A percentile compares a stretch with the other conserved stretches of the same genome.
These are phyloP conservation scores for Xylaria sp. DNA, from an alignment of 2,329 filamentous ascomycete genomes.

Conservation along the genomic window DNA sequence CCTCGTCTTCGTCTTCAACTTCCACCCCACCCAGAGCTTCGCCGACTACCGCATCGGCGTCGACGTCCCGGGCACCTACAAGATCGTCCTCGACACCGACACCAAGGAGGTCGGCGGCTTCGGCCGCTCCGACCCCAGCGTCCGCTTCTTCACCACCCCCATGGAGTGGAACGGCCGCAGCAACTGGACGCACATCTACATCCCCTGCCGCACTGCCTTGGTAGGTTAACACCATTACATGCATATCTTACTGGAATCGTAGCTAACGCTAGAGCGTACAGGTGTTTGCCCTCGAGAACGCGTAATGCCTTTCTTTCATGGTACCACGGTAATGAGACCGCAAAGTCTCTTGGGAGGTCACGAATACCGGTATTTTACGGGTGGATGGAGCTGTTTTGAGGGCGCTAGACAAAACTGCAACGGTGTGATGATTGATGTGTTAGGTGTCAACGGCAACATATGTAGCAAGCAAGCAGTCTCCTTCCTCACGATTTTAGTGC, in stretches of 20 bases:
- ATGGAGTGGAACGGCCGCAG: constrained; percentile 86
- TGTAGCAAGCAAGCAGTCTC: neutral
- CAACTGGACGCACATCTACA: constrained; percentile 92
- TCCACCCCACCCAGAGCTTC: constrained; percentile 82
- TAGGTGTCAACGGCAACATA: constrained; percentile 5
- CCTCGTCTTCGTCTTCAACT: constrained; percentile 94
- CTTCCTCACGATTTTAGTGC: constrained; percentile 7
- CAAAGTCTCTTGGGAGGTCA: neutral
- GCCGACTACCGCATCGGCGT: constrained; percentile 91
- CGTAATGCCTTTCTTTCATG: neutral
- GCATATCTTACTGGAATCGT: neutral
- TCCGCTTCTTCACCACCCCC: constrained; percentile 88
- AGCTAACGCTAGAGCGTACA: constrained; percentile 12
- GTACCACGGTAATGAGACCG: too few relatives aligned
- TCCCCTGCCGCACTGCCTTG: constrained; percentile 80
- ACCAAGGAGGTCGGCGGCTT: constrained; percentile 77
- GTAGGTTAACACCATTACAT: constrained; percentile 53
- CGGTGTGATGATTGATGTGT: neutral
- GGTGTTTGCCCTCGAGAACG: constrained; percentile 18
- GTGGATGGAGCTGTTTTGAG: neutral
- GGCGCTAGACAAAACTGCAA: too few relatives aligned
- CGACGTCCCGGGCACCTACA: constrained; percentile 82
- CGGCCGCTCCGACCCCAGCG: constrained; percentile 74
- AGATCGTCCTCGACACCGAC: constrained; percentile 83
- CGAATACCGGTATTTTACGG: neutral